Evolutionary conservation across 148 eudicot species (phyloP), one percentile per base, ranked within the genome.

Genomic region (Beta vulgaris): DNA sequence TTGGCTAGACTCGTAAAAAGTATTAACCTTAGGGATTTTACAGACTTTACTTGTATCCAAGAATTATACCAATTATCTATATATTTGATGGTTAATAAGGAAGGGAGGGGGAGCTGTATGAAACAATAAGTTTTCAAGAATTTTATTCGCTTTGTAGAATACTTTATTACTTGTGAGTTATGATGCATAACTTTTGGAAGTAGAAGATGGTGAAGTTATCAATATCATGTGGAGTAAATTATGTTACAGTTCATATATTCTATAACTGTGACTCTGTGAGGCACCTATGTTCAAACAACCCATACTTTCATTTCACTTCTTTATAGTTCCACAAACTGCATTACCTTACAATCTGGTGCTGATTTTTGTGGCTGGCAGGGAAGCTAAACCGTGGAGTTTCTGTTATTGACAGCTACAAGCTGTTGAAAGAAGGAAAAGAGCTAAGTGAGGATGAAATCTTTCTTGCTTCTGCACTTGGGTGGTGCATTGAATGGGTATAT

Each of bases 401-500:
- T 44, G 99, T 95, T 62, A 81, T 92, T 71, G 97, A 95, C 81
- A 92, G 97, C 90, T 92, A 89, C 78, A 85, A 81, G 82, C 79
- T 95, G 82, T 86, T 95, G 40, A 85, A 89, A 77, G 88, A 88
- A 68, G 97, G 91, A 80, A 62, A 81, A 61, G 94, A 89, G 53
- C 78, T 90, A 64, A 86, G 85, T n/a, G 88, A 90, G 54, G 96
- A 92, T 35, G 99, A 95, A 80, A 69, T 90, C 31, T 92, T 95
- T 83, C 94, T 83, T 60, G 85, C 99, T 43, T 82, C 87, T 69
- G 86, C 96, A 40, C 99, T 95, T 43, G 99, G 99, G 51, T 95
- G 99, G 99, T 95, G 96, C 79, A 86, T 95, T 82, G 99, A 95
- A 86, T 95, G 99, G 98, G 98, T 95, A 92, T 58, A 26, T 31